phyloP scores from a whole-genome alignment of 306 rosid genomes.

The Ziziphus jujuba region DNA sequence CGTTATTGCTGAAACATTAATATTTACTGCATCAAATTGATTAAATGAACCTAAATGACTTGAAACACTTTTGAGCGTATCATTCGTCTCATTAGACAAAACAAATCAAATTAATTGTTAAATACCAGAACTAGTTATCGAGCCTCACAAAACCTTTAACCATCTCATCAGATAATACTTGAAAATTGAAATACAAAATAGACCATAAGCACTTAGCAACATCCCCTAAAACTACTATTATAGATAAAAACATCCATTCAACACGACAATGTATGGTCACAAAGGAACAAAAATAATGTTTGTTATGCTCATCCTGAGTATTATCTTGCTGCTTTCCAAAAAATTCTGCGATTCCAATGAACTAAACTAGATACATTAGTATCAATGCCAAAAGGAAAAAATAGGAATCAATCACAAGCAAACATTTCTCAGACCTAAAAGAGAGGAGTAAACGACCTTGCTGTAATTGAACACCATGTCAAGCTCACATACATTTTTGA shows the following conservation, averaged over 20 bases:
- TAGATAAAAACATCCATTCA: not conserved
- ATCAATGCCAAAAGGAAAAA: not conserved
- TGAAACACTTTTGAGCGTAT: not conserved
- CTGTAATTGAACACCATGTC: conserved; percentile 89
- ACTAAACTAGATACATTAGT: conserved; percentile 3
- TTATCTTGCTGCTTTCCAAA: not conserved
- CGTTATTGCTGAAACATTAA: too few species aligned
- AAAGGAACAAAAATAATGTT: not conserved
- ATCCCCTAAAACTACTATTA: not conserved
- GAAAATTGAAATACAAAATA: not conserved
- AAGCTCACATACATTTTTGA: conserved; percentile 93
- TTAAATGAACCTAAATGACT: not conserved
- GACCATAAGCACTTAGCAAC: not conserved
- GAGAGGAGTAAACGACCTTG: conserved; percentile 55
- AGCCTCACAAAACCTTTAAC: not conserved
- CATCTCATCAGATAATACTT: not conserved
- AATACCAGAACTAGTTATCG: not conserved
- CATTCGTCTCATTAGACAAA: not conserved
- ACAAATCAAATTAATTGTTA: not conserved
- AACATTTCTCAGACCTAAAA: conserved; percentile 3
- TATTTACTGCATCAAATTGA: too few species aligned
- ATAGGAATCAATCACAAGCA: conserved; percentile 1
- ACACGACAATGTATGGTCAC: not conserved
- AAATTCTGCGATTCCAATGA: not conserved
- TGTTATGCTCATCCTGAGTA: not conserved